phyloP scores from a whole-genome alignment of 805 yeast genomes.

The Nakazawaea ishiwadae region DNA sequence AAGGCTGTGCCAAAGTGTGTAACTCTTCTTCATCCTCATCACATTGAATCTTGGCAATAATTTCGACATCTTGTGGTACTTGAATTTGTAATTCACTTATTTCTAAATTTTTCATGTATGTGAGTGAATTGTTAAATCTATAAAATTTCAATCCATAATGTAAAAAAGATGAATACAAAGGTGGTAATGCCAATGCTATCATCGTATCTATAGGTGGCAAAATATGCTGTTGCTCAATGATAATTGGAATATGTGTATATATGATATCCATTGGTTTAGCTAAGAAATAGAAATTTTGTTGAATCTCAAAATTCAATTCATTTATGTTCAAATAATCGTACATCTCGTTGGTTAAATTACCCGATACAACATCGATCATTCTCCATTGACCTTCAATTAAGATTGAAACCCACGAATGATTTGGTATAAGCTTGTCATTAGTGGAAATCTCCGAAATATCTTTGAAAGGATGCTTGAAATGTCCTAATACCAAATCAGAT shows the following conservation, averaged over 20 bases:
- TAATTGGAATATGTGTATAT: constrained; percentile 82
- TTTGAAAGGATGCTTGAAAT: constrained; percentile 73
- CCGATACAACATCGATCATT: constrained; percentile 68
- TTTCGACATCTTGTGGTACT: constrained; percentile 67
- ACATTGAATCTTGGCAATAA: constrained; percentile 56
- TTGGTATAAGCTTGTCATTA: constrained; percentile 48
- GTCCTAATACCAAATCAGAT: constrained; percentile 76
- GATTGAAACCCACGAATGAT: constrained; percentile 89
- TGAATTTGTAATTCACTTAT: constrained; percentile 72
- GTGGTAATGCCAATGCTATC: constrained; percentile 76
- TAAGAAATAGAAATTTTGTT: constrained; percentile 67
- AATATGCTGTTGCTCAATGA: constrained; percentile 77
- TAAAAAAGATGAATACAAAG: constrained; percentile 80
- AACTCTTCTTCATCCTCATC: constrained; percentile 30
- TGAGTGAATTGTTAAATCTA: constrained; percentile 72
- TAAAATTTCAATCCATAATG: constrained; percentile 51
- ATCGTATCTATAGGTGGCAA: constrained; percentile 78
- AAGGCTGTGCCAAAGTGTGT: constrained; percentile 72
- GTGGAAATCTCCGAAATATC: constrained; percentile 18
- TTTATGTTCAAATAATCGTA: constrained; percentile 33
- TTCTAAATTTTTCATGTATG: constrained; percentile 71
- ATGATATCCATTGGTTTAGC: constrained; percentile 71
- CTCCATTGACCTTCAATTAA: constrained; percentile 73
- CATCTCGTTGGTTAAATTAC: constrained; percentile 37
- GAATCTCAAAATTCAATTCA: constrained; percentile 26